Evolutionary conservation across 75 land plant species (phyloP), one percentile per base, ranked within the genome.

Genomic region (Azolla pinnata): DNA sequence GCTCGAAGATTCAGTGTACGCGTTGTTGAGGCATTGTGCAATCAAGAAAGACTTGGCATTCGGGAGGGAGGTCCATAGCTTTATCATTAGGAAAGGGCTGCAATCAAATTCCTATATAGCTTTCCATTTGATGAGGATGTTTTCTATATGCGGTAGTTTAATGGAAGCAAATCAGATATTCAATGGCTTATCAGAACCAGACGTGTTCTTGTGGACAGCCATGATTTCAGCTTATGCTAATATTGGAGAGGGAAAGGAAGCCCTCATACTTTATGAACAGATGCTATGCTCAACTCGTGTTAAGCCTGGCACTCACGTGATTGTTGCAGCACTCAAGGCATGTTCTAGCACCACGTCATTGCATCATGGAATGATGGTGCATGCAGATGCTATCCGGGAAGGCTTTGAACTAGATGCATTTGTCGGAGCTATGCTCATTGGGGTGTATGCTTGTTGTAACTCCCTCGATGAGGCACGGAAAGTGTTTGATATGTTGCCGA

Each of bases 91-190:
- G 17, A 46, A 46, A 46, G 49, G 49, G 2, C 21, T 46, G 4
- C 49, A 46, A 17, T 23, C n/a, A 17, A 46, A 46, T 46, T 18
- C 12, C 17, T 46, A 4, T 14, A 23, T 46, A 46, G 49, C 49
- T 5, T 44, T 46, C 27, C 20, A 30, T 2, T 40, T 67, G 21
- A 48, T 67, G 0, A 26, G 49, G 40, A 67, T 63, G 70, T 67
- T 63, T 63, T 54, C 18, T 25, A 62, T 42, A 42, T 67, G 70
- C 32, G 70, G 70, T 27, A 67, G 56, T 40, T 27, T 67, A 2
- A 45, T n/a, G 17, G 71, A 65, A n/a, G 71, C 71, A 27, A 30
- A 29, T 27, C 49, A 34, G 16, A 47, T 69, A 17, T 69, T 69
- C 14, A 38, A 53, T 26, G 18, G 26, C 19, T 66, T 69, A n/a